A percentile compares a stretch with the other conserved stretches of the same genome.
Evolutionary conservation across 2,329 filamentous ascomycete species (phyloP).

Genomic region (Podosphaera aphanis): DNA sequence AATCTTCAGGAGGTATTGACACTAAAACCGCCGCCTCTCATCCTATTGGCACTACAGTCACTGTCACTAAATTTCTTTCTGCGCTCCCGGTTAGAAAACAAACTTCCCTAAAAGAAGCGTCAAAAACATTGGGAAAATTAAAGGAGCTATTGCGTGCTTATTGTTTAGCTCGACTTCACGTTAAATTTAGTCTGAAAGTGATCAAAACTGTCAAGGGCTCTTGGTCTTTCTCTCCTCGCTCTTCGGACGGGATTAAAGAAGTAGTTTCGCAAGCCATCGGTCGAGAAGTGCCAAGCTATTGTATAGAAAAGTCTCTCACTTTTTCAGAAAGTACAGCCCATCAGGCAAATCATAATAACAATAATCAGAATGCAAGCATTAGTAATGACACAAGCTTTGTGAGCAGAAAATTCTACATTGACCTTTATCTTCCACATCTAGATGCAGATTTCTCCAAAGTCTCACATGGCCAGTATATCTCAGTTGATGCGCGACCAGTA

Average conservation of each 20-base stretch:
- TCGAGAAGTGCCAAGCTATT: constrained; percentile 33
- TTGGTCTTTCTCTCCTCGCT: constrained; percentile 40
- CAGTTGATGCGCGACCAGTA: constrained; percentile 44
- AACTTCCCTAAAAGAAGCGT: constrained; percentile 29
- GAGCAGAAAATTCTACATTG: constrained; percentile 21
- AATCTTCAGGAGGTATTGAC: constrained; percentile 18
- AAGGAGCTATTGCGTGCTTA: constrained; percentile 38
- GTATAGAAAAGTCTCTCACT: constrained; percentile 18
- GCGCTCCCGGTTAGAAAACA: constrained; percentile 39
- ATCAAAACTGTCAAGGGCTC: constrained; percentile 25
- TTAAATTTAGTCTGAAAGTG: constrained; percentile 37
- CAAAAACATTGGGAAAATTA: constrained; percentile 32
- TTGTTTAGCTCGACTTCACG: constrained; percentile 37
- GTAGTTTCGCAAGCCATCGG: constrained; percentile 40
- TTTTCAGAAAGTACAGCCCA: constrained; percentile 7
- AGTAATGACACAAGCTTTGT: not conserved
- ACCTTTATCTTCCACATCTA: constrained; percentile 32
- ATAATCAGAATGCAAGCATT: not conserved
- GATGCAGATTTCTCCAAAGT: constrained; percentile 22
- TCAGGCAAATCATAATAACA: not conserved
- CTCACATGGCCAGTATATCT: constrained; percentile 34
- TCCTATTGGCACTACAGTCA: constrained; percentile 46
- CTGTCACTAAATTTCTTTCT: constrained; percentile 33
- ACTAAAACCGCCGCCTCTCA: constrained; percentile 21
- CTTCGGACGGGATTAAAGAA: constrained; percentile 27